phyloP scores from a whole-genome alignment of 2,329 filamentous ascomycete genomes.

The Scytalidium lignicola region DNA sequence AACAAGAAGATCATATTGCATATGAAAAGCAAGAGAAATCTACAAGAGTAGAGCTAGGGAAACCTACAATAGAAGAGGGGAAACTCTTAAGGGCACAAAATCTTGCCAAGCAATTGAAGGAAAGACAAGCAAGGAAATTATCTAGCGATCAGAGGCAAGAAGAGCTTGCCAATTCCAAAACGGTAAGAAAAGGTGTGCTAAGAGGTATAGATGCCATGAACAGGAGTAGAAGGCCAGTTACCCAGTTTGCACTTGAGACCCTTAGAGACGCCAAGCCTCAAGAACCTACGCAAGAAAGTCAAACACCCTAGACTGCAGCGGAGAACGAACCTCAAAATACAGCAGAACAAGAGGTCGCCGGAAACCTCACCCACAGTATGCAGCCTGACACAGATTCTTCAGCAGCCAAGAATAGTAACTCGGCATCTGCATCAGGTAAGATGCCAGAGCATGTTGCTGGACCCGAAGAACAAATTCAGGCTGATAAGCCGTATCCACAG shows the following conservation, averaged over 20 bases:
- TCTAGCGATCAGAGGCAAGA: slow-evolving; percentile 6
- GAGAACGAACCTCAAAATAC: slow-evolving; percentile 6
- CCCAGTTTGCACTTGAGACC: slow-evolving; percentile 8
- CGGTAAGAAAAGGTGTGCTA: slow-evolving; percentile 4
- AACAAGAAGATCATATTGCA: no score
- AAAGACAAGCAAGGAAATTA: slow-evolving; percentile 8
- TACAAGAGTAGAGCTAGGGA: no score
- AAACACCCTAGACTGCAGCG: slow-evolving; percentile 1
- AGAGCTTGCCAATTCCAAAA: slow-evolving; percentile 2
- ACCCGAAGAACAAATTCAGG: slow-evolving; percentile 3
- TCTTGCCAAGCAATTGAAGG: slow-evolving; percentile 10
- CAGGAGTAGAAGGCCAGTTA: slow-evolving; percentile 6
- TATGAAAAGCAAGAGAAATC: no score
- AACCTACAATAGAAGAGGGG: no score
- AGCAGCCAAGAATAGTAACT: slow-evolving; percentile 6
- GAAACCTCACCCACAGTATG: slow-evolving; percentile 3
- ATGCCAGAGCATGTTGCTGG: slow-evolving; percentile 5
- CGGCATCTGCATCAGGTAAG: slow-evolving; percentile 6
- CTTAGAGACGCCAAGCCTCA: slow-evolving; percentile 6
- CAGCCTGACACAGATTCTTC: slow-evolving; percentile 4
- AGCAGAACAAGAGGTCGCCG: slow-evolving; percentile 3
- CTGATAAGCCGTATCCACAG: slow-evolving; percentile 6
- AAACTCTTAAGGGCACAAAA: slow-evolving; percentile 1
- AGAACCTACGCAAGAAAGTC: slow-evolving; percentile 5
- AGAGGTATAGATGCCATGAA: slow-evolving; percentile 6